A percentile compares a stretch with the other conserved stretches of the same genome.
These are phyloP conservation scores for Periconia sp. DNA, from an alignment of 2,329 filamentous ascomycete species.

Conservation along the genomic window DNA sequence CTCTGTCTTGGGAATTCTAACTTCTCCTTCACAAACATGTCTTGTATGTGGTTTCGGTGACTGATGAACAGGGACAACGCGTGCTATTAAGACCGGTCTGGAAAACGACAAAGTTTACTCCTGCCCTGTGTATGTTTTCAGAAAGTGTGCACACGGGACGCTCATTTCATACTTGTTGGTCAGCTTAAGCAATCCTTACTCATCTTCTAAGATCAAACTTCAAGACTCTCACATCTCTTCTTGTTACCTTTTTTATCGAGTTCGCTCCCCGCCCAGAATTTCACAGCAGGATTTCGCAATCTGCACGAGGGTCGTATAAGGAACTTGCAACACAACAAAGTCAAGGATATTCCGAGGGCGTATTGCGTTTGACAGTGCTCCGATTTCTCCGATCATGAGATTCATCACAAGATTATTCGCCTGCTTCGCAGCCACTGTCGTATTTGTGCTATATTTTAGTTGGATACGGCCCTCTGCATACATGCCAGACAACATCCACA, in stretches of 20 bases:
- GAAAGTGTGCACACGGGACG: neutral
- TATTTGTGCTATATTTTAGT: constrained; percentile 33
- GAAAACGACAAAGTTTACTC: neutral
- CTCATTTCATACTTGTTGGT: neutral
- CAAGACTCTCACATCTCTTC: neutral
- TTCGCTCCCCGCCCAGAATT: neutral
- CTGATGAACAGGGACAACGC: neutral
- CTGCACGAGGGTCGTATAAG: neutral
- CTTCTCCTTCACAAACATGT: constrained; percentile 15
- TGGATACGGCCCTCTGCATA: constrained; percentile 31
- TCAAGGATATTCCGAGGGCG: neutral
- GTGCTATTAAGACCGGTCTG: neutral
- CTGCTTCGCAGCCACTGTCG: constrained; percentile 23
- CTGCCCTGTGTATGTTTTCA: neutral
- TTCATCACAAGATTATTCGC: constrained; percentile 34
- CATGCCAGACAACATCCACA: constrained; percentile 27
- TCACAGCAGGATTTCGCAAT: neutral
- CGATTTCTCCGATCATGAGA: constrained; percentile 24
- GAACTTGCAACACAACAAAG: neutral
- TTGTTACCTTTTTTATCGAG: neutral
- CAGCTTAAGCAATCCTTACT: neutral
- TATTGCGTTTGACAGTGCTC: neutral
- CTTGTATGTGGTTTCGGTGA: constrained; percentile 7
- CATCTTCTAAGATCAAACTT: neutral
- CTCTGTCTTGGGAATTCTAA: neutral